Evolutionary conservation across 2,329 filamentous ascomycete species (phyloP), one percentile per base, ranked within the genome.

Genomic region (Thelonectria discophora): DNA sequence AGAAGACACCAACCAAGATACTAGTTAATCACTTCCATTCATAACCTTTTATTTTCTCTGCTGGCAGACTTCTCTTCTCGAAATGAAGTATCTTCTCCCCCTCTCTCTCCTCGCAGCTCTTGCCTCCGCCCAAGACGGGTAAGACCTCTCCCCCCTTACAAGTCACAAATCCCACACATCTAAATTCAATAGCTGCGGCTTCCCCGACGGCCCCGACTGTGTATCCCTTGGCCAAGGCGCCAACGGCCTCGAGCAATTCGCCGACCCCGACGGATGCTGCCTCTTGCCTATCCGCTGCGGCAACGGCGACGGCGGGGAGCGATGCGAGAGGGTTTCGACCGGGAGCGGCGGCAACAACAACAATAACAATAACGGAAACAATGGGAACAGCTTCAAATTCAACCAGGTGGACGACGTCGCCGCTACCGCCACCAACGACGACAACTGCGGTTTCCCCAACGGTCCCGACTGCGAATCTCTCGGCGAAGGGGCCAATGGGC

Each of bases 391-490:
- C 21, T 24, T 24, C 21, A 24, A 24, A 3, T 24, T 24, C 21
- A 24, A 24, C 21, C 3, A 3, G 21, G 21, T 24, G 3, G 21
- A 24, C 21, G n/a, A n/a, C n/a, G n/a, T n/a, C n/a, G n/a, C n/a
- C n/a, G 21, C 21, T 6, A 6, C 21, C 3, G 21, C 21, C 3
- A 24, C 21, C 3, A 24, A 24, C 21, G 21, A 24, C 21, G 21
- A 51, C 15, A 51, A 32, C 21, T 60, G 58, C 11, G 58, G 58
- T 3, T 60, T 60, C 8, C 58, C 58, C 5, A 46, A 57, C 18
- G 58, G 58, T 6, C 52, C 58, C 3, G 52, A 60, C 17, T 60
- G 58, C 24, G 40, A 21, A 40, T 60, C 58, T 20, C 40, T 60
- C 6, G 58, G 58, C 7, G 46, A 46, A 13, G 58, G 58, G 5